Evolutionary conservation across 2,329 filamentous ascomycete species (phyloP).

Genomic region (Pyrenochaeta sp.): DNA sequence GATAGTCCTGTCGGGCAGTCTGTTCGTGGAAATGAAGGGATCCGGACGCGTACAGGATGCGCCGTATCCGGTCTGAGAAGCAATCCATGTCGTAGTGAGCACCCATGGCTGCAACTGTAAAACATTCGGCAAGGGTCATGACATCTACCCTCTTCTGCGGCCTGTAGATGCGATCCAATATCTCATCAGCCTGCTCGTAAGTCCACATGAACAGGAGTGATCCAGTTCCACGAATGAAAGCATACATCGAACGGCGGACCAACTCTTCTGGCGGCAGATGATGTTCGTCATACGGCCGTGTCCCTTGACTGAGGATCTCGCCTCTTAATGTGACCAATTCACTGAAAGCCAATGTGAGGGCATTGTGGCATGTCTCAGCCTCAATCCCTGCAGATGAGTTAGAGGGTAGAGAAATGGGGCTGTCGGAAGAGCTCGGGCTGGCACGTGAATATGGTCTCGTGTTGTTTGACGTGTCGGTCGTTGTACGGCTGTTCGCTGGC

Average conservation of each 20-base stretch:
- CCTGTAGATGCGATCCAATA: constrained; percentile 47
- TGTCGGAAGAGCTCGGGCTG: constrained; percentile 42
- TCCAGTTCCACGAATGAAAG: constrained; percentile 46
- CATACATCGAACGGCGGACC: constrained; percentile 41
- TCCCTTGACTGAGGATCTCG: constrained; percentile 37
- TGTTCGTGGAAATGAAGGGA: constrained; percentile 45
- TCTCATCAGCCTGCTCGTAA: constrained; percentile 39
- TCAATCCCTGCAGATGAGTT: constrained; percentile 25
- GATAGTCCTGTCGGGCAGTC: constrained; percentile 38
- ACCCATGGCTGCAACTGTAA: constrained; percentile 48
- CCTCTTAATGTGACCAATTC: constrained; percentile 43
- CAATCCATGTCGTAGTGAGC: constrained; percentile 48
- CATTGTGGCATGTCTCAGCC: constrained; percentile 44
- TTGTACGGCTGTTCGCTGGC: constrained; percentile 29
- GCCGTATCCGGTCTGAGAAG: constrained; percentile 42
- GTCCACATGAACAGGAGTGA: constrained; percentile 50
- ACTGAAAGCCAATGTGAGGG: constrained; percentile 46
- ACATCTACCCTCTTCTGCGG: constrained; percentile 35
- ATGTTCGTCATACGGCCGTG: constrained; percentile 35
- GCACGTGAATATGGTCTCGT: constrained; percentile 32
- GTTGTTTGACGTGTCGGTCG: constrained; percentile 33
- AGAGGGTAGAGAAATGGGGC: constrained; percentile 35
- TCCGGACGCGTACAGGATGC: constrained; percentile 45
- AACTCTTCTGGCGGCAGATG: constrained; percentile 42
- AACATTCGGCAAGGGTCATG: constrained; percentile 48